phyloP scores from a whole-genome alignment of 352 stramenopile species.

The Phytophthora sojae region DNA sequence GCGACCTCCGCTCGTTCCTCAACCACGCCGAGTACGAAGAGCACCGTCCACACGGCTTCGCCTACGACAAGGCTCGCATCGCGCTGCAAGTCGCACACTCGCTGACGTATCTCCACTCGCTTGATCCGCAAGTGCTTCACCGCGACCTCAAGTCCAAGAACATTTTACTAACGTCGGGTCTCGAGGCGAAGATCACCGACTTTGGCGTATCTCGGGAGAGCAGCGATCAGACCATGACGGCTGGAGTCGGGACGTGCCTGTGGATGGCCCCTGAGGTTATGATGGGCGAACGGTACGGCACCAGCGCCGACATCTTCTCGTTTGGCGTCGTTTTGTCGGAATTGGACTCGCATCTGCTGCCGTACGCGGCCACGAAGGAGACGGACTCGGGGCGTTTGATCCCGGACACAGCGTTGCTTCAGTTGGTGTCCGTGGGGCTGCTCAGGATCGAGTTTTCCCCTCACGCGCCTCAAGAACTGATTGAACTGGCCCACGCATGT shows the following conservation, averaged over 20 bases:
- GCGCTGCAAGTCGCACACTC: constrained; percentile 41
- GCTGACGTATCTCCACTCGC: constrained; percentile 56
- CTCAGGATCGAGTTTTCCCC: constrained; percentile 46
- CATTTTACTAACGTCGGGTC: constrained; percentile 41
- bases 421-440: constrained; percentile 50
- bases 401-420: constrained; percentile 45
- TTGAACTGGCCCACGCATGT: constrained; percentile 42
- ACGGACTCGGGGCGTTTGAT: constrained; percentile 32
- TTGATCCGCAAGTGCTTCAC: constrained; percentile 48
- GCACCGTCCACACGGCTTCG: constrained; percentile 40
- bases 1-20: constrained; percentile 49
- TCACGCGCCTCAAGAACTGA: constrained; percentile 29
- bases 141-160: constrained; percentile 69
- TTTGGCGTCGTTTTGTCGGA: constrained; percentile 57
- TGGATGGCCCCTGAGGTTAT: constrained; percentile 62
- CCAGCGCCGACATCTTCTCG: constrained; percentile 57
- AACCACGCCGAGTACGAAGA: constrained; percentile 39
- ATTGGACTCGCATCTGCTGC: constrained; percentile 51
- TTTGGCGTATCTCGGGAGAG: constrained; percentile 54
- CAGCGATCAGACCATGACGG: constrained; percentile 44
- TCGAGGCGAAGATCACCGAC: constrained; percentile 55
- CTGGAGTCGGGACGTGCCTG: constrained; percentile 43
- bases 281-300: constrained; percentile 51
- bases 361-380: constrained; percentile 31
- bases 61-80: constrained; percentile 45